Evolutionary conservation across 2,329 filamentous ascomycete genomes (phyloP).

Genomic region (Knoxdaviesia capensis): DNA sequence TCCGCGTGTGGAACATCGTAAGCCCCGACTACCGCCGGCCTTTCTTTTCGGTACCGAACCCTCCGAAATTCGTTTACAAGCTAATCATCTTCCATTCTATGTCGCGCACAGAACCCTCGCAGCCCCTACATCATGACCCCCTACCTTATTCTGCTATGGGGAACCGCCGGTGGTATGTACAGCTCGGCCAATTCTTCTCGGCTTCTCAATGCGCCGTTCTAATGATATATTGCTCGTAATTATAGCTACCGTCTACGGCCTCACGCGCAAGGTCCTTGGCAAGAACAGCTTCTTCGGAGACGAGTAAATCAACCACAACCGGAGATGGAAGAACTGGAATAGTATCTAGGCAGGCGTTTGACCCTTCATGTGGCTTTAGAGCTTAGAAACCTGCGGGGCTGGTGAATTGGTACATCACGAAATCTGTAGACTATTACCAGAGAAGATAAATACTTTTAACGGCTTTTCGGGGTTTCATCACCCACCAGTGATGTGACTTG

Average conservation of each 20-base stretch:
- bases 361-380: too few relatives aligned
- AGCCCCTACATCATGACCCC: constrained; percentile 46
- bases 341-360: too few relatives aligned
- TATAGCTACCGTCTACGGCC: constrained; percentile 45
- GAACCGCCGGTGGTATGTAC: constrained; percentile 38
- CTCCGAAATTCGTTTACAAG: too few relatives aligned
- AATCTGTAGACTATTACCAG: too few relatives aligned
- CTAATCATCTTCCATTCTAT: neutral
- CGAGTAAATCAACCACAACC: constrained; percentile 5
- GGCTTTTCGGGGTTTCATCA: too few relatives aligned
- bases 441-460: too few relatives aligned
- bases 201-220: neutral
- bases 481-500: too few relatives aligned
- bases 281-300: constrained; percentile 62
- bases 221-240: constrained; percentile 7
- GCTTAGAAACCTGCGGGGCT: too few relatives aligned
- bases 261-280: constrained; percentile 51
- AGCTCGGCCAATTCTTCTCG: neutral
- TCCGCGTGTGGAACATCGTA: constrained; percentile 64
- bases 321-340: too few relatives aligned
- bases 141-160: constrained; percentile 46
- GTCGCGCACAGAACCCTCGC: constrained; percentile 32
- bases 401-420: too few relatives aligned
- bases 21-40: constrained; percentile 14
- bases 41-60: constrained; percentile 3